Conservation (phyloP, 352 stramenopile species). For the Pythium periplocum region DNA sequence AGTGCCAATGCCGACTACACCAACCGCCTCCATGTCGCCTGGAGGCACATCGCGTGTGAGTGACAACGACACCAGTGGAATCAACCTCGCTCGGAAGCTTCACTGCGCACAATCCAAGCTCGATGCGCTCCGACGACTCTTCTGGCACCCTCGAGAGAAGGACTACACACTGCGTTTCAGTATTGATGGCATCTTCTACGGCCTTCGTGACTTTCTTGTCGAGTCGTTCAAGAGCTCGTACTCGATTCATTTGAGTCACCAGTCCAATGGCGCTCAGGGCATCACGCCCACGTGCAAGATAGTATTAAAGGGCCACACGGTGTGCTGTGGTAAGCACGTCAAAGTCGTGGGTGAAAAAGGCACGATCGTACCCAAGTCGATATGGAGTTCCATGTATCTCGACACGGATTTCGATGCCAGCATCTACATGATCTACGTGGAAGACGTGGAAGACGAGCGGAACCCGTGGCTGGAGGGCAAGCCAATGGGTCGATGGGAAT, state of each 20-base stretch:
- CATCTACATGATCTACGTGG: conserved; percentile 60
- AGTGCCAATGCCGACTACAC: not conserved
- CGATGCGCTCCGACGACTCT: conserved; percentile 56
- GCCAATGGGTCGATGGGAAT: conserved; percentile 53
- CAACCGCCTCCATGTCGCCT: not conserved
- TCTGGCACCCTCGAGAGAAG: conserved; percentile 69
- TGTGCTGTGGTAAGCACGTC: conserved; percentile 66
- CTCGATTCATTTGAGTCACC: conserved; percentile 57
- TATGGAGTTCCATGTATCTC: conserved; percentile 78
- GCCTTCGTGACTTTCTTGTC: conserved; percentile 62
- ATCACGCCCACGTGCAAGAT: conserved; percentile 68
- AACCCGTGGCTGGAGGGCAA: conserved; percentile 20
- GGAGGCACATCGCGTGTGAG: conserved; percentile 12
- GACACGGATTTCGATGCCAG: conserved; percentile 58
- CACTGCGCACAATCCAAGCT: conserved; percentile 65
- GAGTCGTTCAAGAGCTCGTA: conserved; percentile 58
- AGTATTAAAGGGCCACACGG: conserved; percentile 50
- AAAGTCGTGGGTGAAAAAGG: conserved; percentile 75
- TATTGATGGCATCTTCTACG: conserved; percentile 77
- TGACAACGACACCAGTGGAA: conserved; percentile 34
- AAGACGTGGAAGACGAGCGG: conserved; percentile 34
- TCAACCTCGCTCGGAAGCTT: conserved; percentile 52
- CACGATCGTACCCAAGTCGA: conserved; percentile 67
- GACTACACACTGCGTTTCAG: conserved; percentile 73
- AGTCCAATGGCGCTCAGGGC: conserved; percentile 57